A percentile compares a stretch with the other conserved stretches of the same genome.
phyloP scores from a whole-genome alignment of 495 filamentous ascomycete species.

The Podospora pseudocomata region DNA sequence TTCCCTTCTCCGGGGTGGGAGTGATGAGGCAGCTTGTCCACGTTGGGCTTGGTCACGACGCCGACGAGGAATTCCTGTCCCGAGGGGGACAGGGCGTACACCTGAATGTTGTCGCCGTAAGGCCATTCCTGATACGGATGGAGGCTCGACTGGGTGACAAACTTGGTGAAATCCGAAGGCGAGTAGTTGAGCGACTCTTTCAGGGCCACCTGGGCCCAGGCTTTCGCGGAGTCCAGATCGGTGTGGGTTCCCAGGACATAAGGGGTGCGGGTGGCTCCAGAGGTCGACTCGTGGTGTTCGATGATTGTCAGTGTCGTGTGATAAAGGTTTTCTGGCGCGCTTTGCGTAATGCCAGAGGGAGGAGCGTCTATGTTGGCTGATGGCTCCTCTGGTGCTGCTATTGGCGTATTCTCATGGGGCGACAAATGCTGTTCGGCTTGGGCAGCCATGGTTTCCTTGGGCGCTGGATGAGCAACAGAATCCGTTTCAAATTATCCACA shows the following conservation, averaged over 20 bases:
- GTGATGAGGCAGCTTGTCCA: slow-evolving; percentile 10
- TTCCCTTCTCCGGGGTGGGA: slow-evolving; percentile 19
- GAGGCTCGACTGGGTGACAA: slow-evolving; percentile 14
- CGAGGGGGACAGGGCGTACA: slow-evolving; percentile 32
- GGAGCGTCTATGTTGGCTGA: background rate
- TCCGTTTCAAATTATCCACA: background rate
- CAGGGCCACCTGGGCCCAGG: slow-evolving; percentile 30
- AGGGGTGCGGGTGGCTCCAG: slow-evolving; percentile 28
- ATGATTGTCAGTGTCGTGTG: slow-evolving; percentile 40
- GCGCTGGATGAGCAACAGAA: background rate
- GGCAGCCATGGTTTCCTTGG: background rate
- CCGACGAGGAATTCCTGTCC: slow-evolving; percentile 39
- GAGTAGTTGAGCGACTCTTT: slow-evolving; percentile 32
- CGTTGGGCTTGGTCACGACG: slow-evolving; percentile 40
- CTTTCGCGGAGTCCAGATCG: slow-evolving; percentile 32
- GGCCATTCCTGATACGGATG: slow-evolving; percentile 24
- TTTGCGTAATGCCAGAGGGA: background rate
- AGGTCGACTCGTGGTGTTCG: slow-evolving; percentile 32
- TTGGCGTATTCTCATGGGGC: too few relatives aligned
- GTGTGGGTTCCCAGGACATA: slow-evolving; percentile 42
- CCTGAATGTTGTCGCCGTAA: slow-evolving; percentile 38
- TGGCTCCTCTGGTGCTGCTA: background rate
- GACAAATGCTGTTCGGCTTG: background rate
- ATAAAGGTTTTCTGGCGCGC: slow-evolving; percentile 32
- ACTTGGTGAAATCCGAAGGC: slow-evolving; percentile 36